Percentiles rank a stretch among this genome's conserved stretches.
These are phyloP conservation scores for Neohortaea acidophila DNA, from an alignment of 495 filamentous ascomycete genomes.

Conservation along the genomic window DNA sequence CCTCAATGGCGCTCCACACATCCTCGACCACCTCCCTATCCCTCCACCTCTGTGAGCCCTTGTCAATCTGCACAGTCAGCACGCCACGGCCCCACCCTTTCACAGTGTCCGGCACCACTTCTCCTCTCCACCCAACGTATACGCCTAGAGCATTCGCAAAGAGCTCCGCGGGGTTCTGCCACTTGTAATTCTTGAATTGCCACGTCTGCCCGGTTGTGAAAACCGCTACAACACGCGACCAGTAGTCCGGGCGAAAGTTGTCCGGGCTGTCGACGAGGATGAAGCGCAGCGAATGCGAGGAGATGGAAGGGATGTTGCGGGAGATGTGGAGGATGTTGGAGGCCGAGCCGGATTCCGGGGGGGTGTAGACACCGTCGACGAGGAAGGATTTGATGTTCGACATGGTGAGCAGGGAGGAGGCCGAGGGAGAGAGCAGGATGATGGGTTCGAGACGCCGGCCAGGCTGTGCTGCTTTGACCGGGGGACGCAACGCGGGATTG, in stretches of 20 bases:
- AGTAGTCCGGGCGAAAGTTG: conserved; percentile 96
- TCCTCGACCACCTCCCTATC: conserved; percentile 87
- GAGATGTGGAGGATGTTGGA: conserved; percentile 71
- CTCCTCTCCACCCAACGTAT: conserved; percentile 83
- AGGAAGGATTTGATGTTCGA: conserved; percentile 95
- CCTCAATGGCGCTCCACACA: conserved; percentile 83
- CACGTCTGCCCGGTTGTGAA: conserved; percentile 97
- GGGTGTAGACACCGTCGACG: conserved; percentile 64
- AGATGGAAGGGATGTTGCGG: conserved; percentile 62
- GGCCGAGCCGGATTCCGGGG: conserved; percentile 51
- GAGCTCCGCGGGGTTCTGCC: conserved; percentile 74
- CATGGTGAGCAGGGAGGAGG: conserved; percentile 92
- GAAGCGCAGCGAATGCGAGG: conserved; percentile 67
- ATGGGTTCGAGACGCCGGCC: conserved; percentile 71
- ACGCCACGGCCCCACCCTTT: conserved; percentile 77
- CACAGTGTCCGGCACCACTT: conserved; percentile 59
- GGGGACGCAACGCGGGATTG: conserved; percentile 26
- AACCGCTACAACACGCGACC: conserved; percentile 86
- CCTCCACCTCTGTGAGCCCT: conserved; percentile 71
- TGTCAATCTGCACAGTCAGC: conserved; percentile 56
- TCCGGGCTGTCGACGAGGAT: conserved; percentile 84
- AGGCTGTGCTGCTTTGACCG: conserved; percentile 22
- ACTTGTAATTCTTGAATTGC: conserved; percentile 98
- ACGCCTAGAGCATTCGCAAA: conserved; percentile 78
- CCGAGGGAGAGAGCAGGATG: conserved; percentile 95